phyloP scores from a whole-genome alignment of 805 yeast species.

The Metschnikowia similis region DNA sequence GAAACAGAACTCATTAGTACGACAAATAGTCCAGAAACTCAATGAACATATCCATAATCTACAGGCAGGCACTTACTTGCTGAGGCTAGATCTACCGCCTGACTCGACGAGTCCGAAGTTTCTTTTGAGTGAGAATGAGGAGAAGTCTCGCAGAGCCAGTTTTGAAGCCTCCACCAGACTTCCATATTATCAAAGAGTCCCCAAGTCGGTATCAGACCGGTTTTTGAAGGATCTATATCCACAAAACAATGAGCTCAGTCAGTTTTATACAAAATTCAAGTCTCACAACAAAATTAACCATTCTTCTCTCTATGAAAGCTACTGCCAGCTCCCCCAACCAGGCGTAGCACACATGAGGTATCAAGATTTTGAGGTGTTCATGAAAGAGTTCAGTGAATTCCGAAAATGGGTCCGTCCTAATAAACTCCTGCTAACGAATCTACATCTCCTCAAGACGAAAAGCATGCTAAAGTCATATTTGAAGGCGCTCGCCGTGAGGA shows the following conservation, averaged over 20 bases:
- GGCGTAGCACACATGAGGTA: constrained; percentile 22
- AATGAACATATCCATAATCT: constrained; percentile 4
- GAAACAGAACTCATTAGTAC: background rate
- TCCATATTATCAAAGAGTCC: constrained; percentile 8
- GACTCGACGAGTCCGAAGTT: background rate
- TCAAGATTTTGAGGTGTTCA: constrained; percentile 25
- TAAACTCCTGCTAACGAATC: constrained; percentile 13
- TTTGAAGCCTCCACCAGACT: constrained; percentile 8
- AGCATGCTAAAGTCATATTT: constrained; percentile 10
- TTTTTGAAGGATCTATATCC: constrained; percentile 13
- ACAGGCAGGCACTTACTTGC: constrained; percentile 8
- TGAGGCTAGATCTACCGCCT: constrained; percentile 2
- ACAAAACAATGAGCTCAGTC: constrained; percentile 4
- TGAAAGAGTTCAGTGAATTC: constrained; percentile 20
- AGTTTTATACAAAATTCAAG: constrained; percentile 4
- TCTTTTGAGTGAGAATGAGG: constrained; percentile 6
- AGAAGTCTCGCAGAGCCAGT: constrained; percentile 5
- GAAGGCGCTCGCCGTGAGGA: constrained; percentile 19
- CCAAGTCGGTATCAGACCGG: constrained; percentile 1
- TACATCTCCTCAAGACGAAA: constrained; percentile 1
- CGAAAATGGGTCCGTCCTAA: constrained; percentile 27
- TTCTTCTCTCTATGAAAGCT: constrained; percentile 21
- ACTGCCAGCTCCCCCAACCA: constrained; percentile 25
- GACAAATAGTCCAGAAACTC: constrained; percentile 3
- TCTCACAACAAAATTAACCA: constrained; percentile 21